A percentile compares a stretch with the other conserved stretches of the same genome.
phyloP scores from a whole-genome alignment of 139 green algal species.

The Micromonas pusilla region DNA sequence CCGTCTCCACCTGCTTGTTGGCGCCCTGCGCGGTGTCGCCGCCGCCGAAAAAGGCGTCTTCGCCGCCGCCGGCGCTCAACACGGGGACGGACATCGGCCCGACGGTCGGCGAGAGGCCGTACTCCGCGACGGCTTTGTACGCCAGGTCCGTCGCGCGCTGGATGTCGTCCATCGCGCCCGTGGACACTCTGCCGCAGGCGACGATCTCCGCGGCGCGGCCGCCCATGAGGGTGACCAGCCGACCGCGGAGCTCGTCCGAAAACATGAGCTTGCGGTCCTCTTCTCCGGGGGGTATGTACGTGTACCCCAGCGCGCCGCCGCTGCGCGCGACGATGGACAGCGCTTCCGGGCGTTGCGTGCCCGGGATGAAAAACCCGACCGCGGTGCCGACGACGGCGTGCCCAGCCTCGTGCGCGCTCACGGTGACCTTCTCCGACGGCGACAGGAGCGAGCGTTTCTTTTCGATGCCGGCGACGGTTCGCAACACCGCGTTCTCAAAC shows the following conservation, averaged over 20 bases:
- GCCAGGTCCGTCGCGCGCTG: constrained; percentile 75
- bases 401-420: constrained; percentile 80
- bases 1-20: background rate
- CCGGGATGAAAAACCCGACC: constrained; percentile 57
- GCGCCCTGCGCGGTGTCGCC: constrained; percentile 18
- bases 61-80: constrained; percentile 53
- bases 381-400: constrained; percentile 80
- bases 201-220: constrained; percentile 80
- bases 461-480: constrained; percentile 64
- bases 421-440: constrained; percentile 72
- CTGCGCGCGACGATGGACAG: constrained; percentile 76
- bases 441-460: constrained; percentile 78
- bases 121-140: constrained; percentile 57
- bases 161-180: constrained; percentile 79
- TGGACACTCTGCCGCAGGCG: constrained; percentile 50
- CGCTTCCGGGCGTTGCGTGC: constrained; percentile 21
- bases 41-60: constrained; percentile 40
- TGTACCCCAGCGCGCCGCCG: constrained; percentile 70
- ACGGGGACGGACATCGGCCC: constrained; percentile 69
- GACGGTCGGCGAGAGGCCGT: constrained; percentile 58
- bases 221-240: constrained; percentile 81
- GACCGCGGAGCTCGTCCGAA: constrained; percentile 73
- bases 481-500: constrained; percentile 39
- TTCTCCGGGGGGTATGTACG: constrained; percentile 55
- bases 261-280: constrained; percentile 85